Conservation (phyloP, 176 grass and related monocot species). For the Rhynchospora tenuis region DNA sequence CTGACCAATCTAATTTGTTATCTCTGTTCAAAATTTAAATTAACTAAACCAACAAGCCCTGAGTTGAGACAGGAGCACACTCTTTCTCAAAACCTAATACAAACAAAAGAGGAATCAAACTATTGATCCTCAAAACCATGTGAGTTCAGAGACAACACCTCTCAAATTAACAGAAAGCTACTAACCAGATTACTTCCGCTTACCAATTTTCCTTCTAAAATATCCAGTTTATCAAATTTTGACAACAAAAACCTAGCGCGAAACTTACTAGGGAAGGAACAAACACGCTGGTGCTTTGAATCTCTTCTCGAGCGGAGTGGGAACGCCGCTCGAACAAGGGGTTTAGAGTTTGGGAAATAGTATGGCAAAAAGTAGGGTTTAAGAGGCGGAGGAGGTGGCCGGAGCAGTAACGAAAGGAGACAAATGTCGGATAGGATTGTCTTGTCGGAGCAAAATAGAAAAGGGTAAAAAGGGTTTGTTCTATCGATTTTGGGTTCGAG, state of each 20-base stretch:
- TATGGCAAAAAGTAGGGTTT: neutral
- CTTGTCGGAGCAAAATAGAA: neutral
- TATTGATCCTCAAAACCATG: neutral
- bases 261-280: constrained; percentile 8
- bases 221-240: neutral
- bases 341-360: neutral
- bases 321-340: neutral
- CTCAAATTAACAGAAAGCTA: neutral
- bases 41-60: neutral
- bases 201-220: neutral
- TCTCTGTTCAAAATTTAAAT: neutral
- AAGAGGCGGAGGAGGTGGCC: neutral
- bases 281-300: neutral
- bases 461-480: neutral
- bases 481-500: neutral
- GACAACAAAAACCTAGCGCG: neutral
- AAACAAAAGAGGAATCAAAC: neutral
- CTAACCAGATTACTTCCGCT: neutral
- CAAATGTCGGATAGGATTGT: neutral
- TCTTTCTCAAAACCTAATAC: neutral
- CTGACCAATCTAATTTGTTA: neutral
- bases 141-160: neutral
- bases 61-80: neutral
- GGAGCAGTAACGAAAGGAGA: neutral
- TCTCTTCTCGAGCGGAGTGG: neutral